Evolutionary conservation across 768 basidiomycete species (phyloP).

Genomic region (Hericium coralloides): DNA sequence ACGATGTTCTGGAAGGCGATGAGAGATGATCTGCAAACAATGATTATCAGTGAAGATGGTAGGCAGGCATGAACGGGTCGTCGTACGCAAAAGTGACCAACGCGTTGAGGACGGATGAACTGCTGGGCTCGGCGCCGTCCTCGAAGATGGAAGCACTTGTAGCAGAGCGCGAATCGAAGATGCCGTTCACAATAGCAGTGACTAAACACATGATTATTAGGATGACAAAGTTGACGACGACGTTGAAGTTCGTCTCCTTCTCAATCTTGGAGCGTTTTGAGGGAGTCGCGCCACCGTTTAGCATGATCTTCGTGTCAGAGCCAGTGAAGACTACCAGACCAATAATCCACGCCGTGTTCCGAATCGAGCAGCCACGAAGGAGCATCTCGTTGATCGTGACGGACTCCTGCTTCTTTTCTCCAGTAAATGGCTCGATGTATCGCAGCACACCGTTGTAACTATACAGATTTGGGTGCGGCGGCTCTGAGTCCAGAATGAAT

Average conservation of each 20-base stretch:
- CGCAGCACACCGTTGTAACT: constrained; percentile 79
- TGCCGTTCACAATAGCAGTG: constrained; percentile 68
- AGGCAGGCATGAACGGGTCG: not conserved
- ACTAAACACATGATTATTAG: constrained; percentile 69
- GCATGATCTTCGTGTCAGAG: constrained; percentile 85
- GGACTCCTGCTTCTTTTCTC: constrained; percentile 51
- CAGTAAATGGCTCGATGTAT: constrained; percentile 48
- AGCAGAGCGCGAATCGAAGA: constrained; percentile 46
- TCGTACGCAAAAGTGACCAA: constrained; percentile 89
- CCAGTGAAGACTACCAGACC: constrained; percentile 94
- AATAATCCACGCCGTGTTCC: constrained; percentile 90
- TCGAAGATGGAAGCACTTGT: constrained; percentile 76
- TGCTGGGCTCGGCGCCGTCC: constrained; percentile 50
- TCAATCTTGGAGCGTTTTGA: constrained; percentile 98
- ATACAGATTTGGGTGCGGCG: constrained; percentile 91
- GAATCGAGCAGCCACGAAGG: constrained; percentile 80
- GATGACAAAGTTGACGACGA: constrained; percentile 84
- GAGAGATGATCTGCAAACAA: constrained; percentile 61
- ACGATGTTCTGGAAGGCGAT: constrained; percentile 98
- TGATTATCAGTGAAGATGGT: not conserved
- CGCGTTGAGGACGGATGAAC: constrained; percentile 56
- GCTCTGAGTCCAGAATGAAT: constrained; percentile 88
- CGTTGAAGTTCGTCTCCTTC: constrained; percentile 97
- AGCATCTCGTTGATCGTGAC: constrained; percentile 90
- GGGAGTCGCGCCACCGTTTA: constrained; percentile 88